Percentiles rank a stretch among this genome's conserved stretches.
phyloP scores from a whole-genome alignment of 2,329 filamentous ascomycete species.

The Epichloe amarillans region DNA sequence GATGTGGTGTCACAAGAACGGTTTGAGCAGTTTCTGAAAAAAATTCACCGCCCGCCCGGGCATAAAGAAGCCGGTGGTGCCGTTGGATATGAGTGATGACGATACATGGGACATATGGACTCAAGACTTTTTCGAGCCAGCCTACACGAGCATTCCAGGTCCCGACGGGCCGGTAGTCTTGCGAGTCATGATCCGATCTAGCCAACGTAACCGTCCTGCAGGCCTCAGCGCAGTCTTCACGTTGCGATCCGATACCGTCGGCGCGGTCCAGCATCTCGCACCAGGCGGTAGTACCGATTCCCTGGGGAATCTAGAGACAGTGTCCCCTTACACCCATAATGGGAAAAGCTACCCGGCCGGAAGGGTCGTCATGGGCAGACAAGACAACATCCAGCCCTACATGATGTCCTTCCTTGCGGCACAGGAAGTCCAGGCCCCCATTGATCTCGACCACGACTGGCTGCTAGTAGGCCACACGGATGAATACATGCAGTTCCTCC shows the following conservation, averaged over 20 bases:
- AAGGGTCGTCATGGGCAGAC: conserved; percentile 11
- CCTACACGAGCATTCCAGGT: conserved; percentile 23
- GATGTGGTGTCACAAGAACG: too few relatives aligned
- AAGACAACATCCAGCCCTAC: conserved; percentile 1
- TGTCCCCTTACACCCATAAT: conserved; percentile 17
- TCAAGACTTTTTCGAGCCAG: conserved; percentile 27
- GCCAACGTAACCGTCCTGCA: conserved; percentile 9
- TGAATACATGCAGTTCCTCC: conserved; percentile 18
- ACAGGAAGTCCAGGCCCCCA: conserved; percentile 21
- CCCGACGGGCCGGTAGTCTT: conserved; percentile 14
- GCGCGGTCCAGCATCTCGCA: conserved; percentile 17
- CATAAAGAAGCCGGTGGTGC: conserved; percentile 3
- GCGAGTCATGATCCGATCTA: conserved; percentile 16
- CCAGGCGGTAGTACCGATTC: conserved; percentile 10
- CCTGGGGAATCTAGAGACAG: conserved; percentile 24
- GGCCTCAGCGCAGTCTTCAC: conserved; percentile 21
- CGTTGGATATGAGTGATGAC: not conserved
- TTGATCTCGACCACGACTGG: conserved; percentile 18
- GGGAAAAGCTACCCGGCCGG: conserved; percentile 12
- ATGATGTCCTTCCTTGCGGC: conserved; percentile 16
- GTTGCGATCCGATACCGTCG: conserved; percentile 16
- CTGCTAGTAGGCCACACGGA: conserved; percentile 15
- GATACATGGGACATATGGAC: conserved; percentile 19
- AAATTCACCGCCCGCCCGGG: not conserved
- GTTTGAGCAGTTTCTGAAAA: not conserved